These are phyloP conservation scores for Colletotrichum sp. DNA, from an alignment of 2,329 filamentous ascomycete species.

Conservation along the genomic window DNA sequence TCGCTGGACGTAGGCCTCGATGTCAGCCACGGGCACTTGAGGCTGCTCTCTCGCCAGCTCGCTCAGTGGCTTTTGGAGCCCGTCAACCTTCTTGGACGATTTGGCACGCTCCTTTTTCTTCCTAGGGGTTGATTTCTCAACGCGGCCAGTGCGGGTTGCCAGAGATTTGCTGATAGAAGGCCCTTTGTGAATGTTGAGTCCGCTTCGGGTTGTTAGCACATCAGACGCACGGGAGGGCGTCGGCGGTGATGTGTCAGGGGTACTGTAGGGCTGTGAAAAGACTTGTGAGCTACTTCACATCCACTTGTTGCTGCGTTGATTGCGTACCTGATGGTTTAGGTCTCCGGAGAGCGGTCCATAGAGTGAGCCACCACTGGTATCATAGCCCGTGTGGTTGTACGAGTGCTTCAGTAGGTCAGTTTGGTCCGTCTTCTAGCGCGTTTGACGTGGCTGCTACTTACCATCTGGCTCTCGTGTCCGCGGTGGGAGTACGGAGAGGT, in stretches of 20 bases:
- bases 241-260: conserved; percentile 57
- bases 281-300: background rate
- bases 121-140: conserved; percentile 38
- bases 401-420: background rate
- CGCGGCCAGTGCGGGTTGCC: conserved; percentile 31
- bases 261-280: conserved; percentile 46
- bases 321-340: conserved; percentile 16
- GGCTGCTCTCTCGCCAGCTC: conserved; percentile 68
- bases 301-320: background rate
- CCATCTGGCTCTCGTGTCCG: conserved; percentile 16
- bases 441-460: background rate
- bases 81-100: conserved; percentile 50
- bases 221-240: conserved; percentile 43
- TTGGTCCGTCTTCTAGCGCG: background rate
- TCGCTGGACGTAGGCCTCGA: conserved; percentile 79
- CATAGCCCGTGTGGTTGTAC: conserved; percentile 9
- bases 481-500: conserved; percentile 33
- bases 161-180: conserved; percentile 26
- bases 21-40: conserved; percentile 73
- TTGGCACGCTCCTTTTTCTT: conserved; percentile 46
- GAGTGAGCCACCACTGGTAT: conserved; percentile 1
- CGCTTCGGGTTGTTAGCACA: conserved; percentile 41
- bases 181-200: conserved; percentile 33
- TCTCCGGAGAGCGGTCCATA: conserved; percentile 19
- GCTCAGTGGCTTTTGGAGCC: conserved; percentile 72